Percentiles rank a stretch among this genome's conserved stretches.
These are phyloP conservation scores for Aspergillus fructus DNA, from an alignment of 2,329 filamentous ascomycete species.

Conservation along the genomic window DNA sequence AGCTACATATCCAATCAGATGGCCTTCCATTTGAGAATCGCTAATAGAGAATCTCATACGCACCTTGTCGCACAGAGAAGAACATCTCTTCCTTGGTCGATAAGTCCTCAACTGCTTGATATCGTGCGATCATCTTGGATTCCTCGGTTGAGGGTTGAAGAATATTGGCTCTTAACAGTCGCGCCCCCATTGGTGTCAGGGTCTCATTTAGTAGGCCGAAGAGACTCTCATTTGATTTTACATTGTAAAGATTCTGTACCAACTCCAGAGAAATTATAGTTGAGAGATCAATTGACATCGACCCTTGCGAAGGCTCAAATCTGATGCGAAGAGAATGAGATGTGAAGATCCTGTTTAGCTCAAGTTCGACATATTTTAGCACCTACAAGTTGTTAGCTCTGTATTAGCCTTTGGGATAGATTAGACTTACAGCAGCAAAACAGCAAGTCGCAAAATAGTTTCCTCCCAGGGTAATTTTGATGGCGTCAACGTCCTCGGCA, in stretches of 20 bases:
- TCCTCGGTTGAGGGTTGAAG: conserved; percentile 80
- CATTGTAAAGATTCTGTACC: conserved; percentile 77
- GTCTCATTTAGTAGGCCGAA: conserved; percentile 86
- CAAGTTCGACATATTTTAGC: conserved; percentile 75
- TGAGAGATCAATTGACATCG: conserved; percentile 92
- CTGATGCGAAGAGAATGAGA: conserved; percentile 80
- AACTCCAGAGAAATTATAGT: conserved; percentile 86
- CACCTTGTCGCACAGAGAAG: conserved; percentile 68
- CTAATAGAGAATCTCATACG: conserved; percentile 3
- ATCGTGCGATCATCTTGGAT: conserved; percentile 67
- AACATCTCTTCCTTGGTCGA: conserved; percentile 83
- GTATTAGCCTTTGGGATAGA: background rate
- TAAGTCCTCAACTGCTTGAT: conserved; percentile 81
- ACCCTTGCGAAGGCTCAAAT: conserved; percentile 84
- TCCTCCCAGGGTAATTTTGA: conserved; percentile 76
- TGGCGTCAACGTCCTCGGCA: conserved; percentile 72
- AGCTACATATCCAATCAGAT: conserved; percentile 45
- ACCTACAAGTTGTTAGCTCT: conserved; percentile 52
- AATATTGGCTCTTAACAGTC: conserved; percentile 80
- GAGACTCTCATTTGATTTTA: conserved; percentile 77
- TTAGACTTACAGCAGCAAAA: conserved; percentile 70
- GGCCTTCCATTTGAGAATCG: background rate
- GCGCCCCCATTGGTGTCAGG: conserved; percentile 80
- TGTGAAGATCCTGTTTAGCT: conserved; percentile 67
- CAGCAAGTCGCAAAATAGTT: conserved; percentile 85